Percentiles rank a stretch among this genome's conserved stretches.
Conservation (phyloP, 1,139 yeast genomes). For the Taphrina pruni region DNA sequence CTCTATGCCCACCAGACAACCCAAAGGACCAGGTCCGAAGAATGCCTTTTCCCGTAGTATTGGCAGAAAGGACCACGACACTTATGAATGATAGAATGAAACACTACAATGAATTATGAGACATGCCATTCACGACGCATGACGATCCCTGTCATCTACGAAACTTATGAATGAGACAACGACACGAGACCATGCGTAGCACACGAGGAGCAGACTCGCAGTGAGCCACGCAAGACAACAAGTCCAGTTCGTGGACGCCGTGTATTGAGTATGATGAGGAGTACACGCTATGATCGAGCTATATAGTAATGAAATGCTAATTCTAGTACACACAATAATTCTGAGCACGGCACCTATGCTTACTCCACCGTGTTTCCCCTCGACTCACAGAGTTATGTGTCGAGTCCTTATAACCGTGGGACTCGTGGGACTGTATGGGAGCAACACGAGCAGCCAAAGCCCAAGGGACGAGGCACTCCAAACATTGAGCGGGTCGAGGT, state of each 20-base stretch:
- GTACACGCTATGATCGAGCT: background rate
- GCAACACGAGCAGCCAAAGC: too few species aligned
- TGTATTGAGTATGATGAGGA: background rate
- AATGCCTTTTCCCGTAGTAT: conserved; percentile 24
- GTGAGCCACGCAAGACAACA: background rate
- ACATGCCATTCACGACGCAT: conserved; percentile 5
- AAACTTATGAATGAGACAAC: background rate
- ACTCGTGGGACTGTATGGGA: too few species aligned
- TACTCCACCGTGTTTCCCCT: too few species aligned
- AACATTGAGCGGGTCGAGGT: too few species aligned
- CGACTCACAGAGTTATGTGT: too few species aligned
- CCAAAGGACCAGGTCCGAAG: conserved; percentile 38
- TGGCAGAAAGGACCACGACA: conserved; percentile 4
- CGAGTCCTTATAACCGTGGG: too few species aligned
- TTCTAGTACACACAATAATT: background rate
- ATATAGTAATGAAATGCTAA: conserved; percentile 6
- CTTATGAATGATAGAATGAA: conserved; percentile 14
- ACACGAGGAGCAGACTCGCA: background rate
- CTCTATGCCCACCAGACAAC: conserved; percentile 34
- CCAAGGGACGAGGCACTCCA: too few species aligned
- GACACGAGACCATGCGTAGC: background rate
- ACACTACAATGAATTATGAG: background rate
- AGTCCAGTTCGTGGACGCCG: background rate
- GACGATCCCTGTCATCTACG: background rate
- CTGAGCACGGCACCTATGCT: too few species aligned